Percentiles rank a stretch among this genome's conserved stretches.
Conservation (phyloP, 2,329 filamentous ascomycete species). For the Annulohypoxylon truncatum region DNA sequence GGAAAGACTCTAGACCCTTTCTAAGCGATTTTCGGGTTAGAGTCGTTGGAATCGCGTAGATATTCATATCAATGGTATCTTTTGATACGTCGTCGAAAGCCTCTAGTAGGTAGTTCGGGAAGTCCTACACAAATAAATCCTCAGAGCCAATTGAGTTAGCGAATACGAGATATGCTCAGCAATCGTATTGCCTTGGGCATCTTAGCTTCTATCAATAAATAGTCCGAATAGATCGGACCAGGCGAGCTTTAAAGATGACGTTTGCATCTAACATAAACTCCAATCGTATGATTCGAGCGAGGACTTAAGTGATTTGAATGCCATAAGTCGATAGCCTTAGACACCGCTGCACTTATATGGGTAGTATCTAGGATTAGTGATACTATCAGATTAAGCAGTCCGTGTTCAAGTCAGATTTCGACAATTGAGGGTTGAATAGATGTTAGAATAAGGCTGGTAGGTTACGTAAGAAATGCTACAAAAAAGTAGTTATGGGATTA, state of each 20-base stretch:
- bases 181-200: not conserved
- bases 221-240: not conserved
- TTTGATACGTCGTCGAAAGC: not conserved
- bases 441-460: too few species aligned
- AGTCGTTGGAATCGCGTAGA: not conserved
- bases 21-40: not conserved
- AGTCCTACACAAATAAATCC: not conserved
- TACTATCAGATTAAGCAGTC: too few species aligned
- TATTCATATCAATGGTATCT: not conserved
- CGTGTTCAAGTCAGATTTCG: too few species aligned
- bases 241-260: not conserved
- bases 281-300: too few species aligned
- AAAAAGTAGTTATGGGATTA: too few species aligned
- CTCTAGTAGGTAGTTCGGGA: not conserved
- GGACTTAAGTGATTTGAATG: too few species aligned
- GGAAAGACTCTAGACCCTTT: not conserved
- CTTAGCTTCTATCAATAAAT: not conserved
- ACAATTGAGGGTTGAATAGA: too few species aligned
- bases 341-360: too few species aligned
- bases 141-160: not conserved
- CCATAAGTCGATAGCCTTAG: too few species aligned
- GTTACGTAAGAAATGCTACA: too few species aligned
- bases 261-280: not conserved
- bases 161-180: not conserved
- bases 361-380: too few species aligned